Conservation (phyloP, 73 alveolate genomes). For the Blepharisma japonicum region DNA sequence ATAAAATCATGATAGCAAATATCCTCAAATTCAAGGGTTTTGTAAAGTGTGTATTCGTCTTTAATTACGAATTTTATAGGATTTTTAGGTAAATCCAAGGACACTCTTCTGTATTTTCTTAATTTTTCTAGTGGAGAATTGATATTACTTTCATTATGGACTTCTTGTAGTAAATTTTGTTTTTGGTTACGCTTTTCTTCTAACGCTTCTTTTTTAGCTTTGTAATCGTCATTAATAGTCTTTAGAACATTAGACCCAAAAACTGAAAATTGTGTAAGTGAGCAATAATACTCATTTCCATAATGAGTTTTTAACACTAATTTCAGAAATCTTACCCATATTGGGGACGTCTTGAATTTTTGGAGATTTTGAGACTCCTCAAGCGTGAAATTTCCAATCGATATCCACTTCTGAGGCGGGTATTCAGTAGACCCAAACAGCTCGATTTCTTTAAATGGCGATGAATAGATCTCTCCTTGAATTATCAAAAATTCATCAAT, state of each 20-base stretch:
- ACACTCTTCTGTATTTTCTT: no score
- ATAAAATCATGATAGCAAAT: no score
- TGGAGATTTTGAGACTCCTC: neutral
- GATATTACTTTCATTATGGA: no score
- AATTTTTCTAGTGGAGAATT: no score
- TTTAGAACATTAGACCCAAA: constrained; percentile 3
- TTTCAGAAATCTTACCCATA: constrained; percentile 26
- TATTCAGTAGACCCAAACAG: neutral
- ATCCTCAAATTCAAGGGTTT: no score
- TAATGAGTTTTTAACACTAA: neutral
- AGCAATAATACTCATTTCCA: constrained; percentile 24
- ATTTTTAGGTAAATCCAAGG: no score
- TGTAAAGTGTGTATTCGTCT: no score
- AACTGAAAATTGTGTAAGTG: constrained; percentile 9
- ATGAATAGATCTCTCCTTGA: constrained; percentile 26
- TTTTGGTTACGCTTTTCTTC: neutral
- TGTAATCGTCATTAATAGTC: constrained; percentile 7
- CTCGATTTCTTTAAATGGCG: constrained; percentile 1
- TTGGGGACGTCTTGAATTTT: neutral
- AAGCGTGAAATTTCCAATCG: neutral
- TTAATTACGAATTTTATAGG: no score
- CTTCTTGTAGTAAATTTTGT: no score
- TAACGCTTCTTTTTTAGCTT: neutral
- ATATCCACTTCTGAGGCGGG: constrained; percentile 1
- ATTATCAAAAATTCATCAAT: constrained; percentile 5